Evolutionary conservation across 371 early-diverging fungal genomes (phyloP).

Genomic region (Syncephalis plumigaleata): DNA sequence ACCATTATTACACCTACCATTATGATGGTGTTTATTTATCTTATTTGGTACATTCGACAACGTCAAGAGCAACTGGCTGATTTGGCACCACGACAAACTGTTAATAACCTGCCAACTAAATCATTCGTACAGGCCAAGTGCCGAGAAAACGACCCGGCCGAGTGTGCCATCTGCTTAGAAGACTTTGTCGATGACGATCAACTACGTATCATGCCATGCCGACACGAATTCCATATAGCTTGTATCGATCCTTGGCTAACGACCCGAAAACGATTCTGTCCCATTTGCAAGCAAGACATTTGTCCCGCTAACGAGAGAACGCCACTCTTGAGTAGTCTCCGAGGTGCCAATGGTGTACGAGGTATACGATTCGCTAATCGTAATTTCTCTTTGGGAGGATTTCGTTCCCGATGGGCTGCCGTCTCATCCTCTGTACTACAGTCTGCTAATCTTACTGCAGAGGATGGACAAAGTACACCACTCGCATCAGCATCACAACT

Average conservation of each 20-base stretch:
- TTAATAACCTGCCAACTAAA: slow-evolving; percentile 35
- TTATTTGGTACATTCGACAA: slow-evolving; percentile 39
- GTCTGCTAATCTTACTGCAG: too few relatives aligned
- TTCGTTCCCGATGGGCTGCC: too few relatives aligned
- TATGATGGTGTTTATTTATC: slow-evolving; percentile 46
- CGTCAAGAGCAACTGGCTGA: slow-evolving; percentile 34
- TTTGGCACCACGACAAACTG: slow-evolving; percentile 43
- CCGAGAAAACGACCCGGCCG: slow-evolving; percentile 40
- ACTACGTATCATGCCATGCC: slow-evolving; percentile 69
- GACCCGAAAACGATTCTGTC: slow-evolving; percentile 64
- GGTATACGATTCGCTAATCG: too few relatives aligned
- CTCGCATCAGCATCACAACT: too few relatives aligned
- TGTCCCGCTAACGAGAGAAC: slow-evolving; percentile 22
- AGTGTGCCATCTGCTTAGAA: slow-evolving; percentile 89
- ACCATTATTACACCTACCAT: slow-evolving; percentile 46
- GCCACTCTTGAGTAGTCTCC: slow-evolving; percentile 10
- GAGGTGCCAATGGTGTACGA: neutral
- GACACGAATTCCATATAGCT: slow-evolving; percentile 74
- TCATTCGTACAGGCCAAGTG: slow-evolving; percentile 31
- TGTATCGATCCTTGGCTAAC: slow-evolving; percentile 75
- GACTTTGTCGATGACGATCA: slow-evolving; percentile 64
- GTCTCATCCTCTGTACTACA: too few relatives aligned
- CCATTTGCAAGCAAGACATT: slow-evolving; percentile 59
- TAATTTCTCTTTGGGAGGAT: too few relatives aligned
- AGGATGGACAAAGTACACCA: too few relatives aligned